A percentile compares a stretch with the other conserved stretches of the same genome.
Evolutionary conservation across 2,329 filamentous ascomycete genomes (phyloP).

Genomic region (Apiospora koreana): DNA sequence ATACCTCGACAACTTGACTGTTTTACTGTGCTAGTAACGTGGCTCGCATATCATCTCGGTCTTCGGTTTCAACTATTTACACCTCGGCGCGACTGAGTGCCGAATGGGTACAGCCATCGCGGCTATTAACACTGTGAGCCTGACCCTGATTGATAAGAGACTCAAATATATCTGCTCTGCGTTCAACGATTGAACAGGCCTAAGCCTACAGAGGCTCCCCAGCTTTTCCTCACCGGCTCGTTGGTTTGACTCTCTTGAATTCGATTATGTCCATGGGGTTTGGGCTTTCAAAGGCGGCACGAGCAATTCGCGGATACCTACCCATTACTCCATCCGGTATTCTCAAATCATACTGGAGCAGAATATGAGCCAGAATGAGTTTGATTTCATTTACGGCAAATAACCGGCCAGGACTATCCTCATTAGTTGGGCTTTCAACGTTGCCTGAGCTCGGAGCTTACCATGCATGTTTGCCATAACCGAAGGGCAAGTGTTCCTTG

Average conservation of each 20-base stretch:
- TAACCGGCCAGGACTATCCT: conserved; percentile 37
- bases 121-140: not conserved
- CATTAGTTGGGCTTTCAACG: conserved; percentile 9
- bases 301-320: conserved; percentile 20
- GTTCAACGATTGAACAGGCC: not conserved
- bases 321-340: conserved; percentile 27
- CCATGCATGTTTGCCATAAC: conserved; percentile 41
- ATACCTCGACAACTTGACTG: not conserved
- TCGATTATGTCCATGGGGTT: conserved; percentile 23
- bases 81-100: not conserved
- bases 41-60: not conserved
- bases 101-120: not conserved
- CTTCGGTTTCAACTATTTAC: not conserved
- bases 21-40: not conserved
- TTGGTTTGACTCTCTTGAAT: conserved; percentile 12
- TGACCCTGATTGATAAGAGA: not conserved
- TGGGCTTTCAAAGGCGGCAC: conserved; percentile 18
- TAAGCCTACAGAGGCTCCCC: not conserved
- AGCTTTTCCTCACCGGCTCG: not conserved
- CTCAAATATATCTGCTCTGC: not conserved
- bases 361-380: conserved; percentile 38
- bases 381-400: conserved; percentile 47
- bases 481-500: conserved; percentile 36
- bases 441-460: not conserved
- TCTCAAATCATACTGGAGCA: conserved; percentile 41